These are phyloP conservation scores for Syzygium syzygioides DNA, from an alignment of 441 rosid species.

Conservation along the genomic window DNA sequence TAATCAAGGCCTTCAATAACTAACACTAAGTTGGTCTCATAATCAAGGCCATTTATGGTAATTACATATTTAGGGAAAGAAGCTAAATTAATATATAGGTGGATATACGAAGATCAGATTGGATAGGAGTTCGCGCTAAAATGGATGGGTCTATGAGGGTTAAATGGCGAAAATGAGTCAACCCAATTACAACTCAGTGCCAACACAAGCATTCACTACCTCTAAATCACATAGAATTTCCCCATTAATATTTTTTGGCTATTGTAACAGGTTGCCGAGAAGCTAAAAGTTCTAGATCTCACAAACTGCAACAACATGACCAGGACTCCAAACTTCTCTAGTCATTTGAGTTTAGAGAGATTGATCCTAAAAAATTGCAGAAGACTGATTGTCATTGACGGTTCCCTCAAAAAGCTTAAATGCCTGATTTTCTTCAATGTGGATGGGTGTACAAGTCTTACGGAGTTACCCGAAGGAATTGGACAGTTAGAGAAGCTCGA, in stretches of 20 bases:
- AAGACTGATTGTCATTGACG: not conserved
- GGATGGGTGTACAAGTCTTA: fast-evolving
- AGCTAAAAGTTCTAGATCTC: not conserved
- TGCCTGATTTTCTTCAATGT: not conserved
- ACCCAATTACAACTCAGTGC: not conserved
- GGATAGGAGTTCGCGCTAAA: not conserved
- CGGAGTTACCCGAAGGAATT: not conserved
- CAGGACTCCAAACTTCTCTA: not conserved
- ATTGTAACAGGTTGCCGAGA: not conserved
- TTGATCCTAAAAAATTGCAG: not conserved
- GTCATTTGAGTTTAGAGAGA: not conserved
- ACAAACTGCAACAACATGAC: not conserved
- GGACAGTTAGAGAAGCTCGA: not conserved
- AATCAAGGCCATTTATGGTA: too few species aligned
- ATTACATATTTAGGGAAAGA: too few species aligned
- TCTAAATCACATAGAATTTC: not conserved
- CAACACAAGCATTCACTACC: not conserved
- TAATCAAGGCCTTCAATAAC: too few species aligned
- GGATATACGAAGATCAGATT: not conserved
- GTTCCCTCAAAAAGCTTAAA: not conserved
- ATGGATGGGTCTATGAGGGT: not conserved
- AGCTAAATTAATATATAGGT: not conserved
- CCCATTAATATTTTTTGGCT: not conserved
- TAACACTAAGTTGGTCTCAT: too few species aligned
- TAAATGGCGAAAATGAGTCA: not conserved